Percentiles rank a stretch among this genome's conserved stretches.
Conservation (phyloP, 2,329 filamentous ascomycete species). For the Colletotrichum camelliae region DNA sequence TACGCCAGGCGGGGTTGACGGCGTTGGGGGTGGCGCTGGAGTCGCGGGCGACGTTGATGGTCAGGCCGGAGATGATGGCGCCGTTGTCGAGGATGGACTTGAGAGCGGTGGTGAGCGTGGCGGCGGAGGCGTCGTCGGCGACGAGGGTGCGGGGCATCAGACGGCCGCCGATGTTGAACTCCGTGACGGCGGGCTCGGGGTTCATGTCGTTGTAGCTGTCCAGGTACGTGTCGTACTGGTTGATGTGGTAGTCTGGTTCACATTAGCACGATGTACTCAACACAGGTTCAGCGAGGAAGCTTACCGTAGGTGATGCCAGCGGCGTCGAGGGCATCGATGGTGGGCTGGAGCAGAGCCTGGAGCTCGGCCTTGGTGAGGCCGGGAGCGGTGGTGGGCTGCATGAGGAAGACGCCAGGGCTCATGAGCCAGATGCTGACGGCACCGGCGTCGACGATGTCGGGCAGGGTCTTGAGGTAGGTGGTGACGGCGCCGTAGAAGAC, state of each 20-base stretch:
- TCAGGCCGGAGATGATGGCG: conserved; percentile 9
- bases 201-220: conserved; percentile 23
- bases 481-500: conserved; percentile 25
- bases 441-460: conserved; percentile 12
- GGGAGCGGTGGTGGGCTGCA: conserved; percentile 43
- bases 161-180: conserved; percentile 16
- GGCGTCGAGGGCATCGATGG: conserved; percentile 32
- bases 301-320: conserved; percentile 30
- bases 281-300: not conserved
- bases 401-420: not conserved
- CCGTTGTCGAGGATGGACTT: not conserved
- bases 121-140: not conserved
- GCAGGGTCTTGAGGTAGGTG: conserved; percentile 1
- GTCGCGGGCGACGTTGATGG: conserved; percentile 9
- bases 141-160: conserved; percentile 11
- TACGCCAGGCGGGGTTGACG: conserved; percentile 27
- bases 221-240: conserved; percentile 30
- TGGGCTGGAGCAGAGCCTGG: conserved; percentile 43
- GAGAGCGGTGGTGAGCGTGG: not conserved
- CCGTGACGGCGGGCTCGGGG: conserved; percentile 18
- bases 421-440: conserved; percentile 18
- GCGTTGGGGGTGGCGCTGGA: conserved; percentile 20
- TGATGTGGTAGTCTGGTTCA: conserved; percentile 24
- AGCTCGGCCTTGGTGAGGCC: conserved; percentile 45
- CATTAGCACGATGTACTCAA: not conserved